These are phyloP conservation scores for Rosa lucieae DNA, from an alignment of 306 rosid genomes.

Conservation along the genomic window DNA sequence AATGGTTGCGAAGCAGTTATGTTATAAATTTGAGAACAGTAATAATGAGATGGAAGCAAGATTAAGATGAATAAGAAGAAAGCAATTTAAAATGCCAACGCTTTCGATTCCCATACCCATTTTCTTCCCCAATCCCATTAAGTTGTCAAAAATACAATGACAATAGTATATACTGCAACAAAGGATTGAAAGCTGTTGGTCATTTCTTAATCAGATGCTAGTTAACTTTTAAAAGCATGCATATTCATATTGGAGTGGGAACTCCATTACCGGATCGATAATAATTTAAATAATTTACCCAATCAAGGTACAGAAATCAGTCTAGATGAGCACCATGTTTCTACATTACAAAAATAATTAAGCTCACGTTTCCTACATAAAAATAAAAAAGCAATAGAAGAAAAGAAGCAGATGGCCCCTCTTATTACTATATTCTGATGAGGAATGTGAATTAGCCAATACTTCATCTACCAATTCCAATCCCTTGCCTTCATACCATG, in stretches of 20 bases:
- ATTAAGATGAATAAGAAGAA: conserved; percentile 23
- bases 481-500: conserved; percentile 22
- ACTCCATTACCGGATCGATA: no score
- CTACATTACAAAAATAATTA: no score
- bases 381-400: no score
- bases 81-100: not conserved
- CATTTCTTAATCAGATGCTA: no score
- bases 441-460: not conserved
- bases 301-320: no score
- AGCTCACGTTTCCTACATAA: no score
- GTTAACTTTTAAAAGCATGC: no score
- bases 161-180: not conserved
- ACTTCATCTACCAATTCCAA: conserved; percentile 5
- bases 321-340: no score
- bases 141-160: not conserved
- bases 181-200: no score
- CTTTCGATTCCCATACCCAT: not conserved
- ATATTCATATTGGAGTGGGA: no score
- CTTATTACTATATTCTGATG: conserved; percentile 7
- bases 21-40: conserved; percentile 1
- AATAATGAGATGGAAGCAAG: no score
- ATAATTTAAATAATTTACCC: no score
- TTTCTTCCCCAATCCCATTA: not conserved
- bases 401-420: not conserved
- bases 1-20: conserved; percentile 17